Evolutionary conservation across 2,329 filamentous ascomycete species (phyloP).

Genomic region (Clonostachys chloroleuca): DNA sequence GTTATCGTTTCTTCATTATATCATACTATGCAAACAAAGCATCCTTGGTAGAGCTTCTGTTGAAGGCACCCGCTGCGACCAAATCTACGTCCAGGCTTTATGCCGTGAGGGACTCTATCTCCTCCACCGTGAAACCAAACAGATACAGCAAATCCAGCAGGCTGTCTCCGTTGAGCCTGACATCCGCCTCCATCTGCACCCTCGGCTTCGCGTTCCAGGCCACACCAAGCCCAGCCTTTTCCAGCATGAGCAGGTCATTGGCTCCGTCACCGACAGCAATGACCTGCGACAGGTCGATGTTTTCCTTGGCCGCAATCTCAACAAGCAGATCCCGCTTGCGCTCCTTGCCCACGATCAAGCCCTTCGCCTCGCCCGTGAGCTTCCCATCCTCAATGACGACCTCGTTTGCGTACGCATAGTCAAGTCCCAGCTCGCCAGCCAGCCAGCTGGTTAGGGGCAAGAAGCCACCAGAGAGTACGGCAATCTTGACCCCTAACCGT

Average conservation of each 20-base stretch:
- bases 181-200: conserved; percentile 73
- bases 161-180: conserved; percentile 65
- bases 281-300: conserved; percentile 60
- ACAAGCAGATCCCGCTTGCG: conserved; percentile 68
- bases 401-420: conserved; percentile 87
- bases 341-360: conserved; percentile 71
- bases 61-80: no score
- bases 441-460: conserved; percentile 85
- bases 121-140: conserved; percentile 66
- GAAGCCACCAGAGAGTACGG: conserved; percentile 90
- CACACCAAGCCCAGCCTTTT: conserved; percentile 68
- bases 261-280: conserved; percentile 78
- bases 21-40: no score
- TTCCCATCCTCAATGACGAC: conserved; percentile 58
- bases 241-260: conserved; percentile 80
- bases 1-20: no score
- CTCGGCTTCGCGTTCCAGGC: conserved; percentile 82
- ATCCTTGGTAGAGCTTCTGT: no score
- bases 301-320: conserved; percentile 66
- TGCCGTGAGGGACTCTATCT: conserved; percentile 28
- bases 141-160: conserved; percentile 70
- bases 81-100: no score
- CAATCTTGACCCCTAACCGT: conserved; percentile 77
- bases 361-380: conserved; percentile 69
- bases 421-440: conserved; percentile 72